phyloP scores from a whole-genome alignment of 257 asterid species.

The Solanum ossicruentum region DNA sequence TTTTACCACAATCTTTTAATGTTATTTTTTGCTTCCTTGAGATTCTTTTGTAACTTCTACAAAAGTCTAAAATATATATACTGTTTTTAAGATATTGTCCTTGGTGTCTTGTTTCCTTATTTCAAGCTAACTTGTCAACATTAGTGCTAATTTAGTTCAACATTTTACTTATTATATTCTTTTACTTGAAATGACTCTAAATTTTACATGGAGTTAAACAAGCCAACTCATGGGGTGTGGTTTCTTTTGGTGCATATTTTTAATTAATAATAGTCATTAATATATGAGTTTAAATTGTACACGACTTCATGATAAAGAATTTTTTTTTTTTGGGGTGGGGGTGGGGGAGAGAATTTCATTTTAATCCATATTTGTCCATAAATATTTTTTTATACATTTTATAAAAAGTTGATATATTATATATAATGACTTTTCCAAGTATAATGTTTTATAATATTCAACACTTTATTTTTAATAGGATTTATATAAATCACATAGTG shows the following conservation, averaged over 20 bases:
- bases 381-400: no score
- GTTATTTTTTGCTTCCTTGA: background rate
- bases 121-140: constrained; percentile 10
- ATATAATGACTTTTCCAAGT: no score
- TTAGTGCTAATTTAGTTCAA: background rate
- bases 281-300: background rate
- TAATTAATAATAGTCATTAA: background rate
- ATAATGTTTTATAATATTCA: no score
- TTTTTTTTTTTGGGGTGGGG: background rate
- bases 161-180: background rate
- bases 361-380: no score
- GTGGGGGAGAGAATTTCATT: no score
- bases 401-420: no score
- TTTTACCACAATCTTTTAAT: background rate
- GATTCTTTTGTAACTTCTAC: background rate
- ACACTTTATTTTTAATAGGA: no score
- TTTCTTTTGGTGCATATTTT: background rate
- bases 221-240: background rate
- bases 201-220: background rate
- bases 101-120: constrained; percentile 2
- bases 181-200: background rate
- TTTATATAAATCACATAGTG: no score
- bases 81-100: background rate
- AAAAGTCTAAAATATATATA: background rate
- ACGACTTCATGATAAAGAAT: background rate